These are phyloP conservation scores for Coemansia sp. DNA, from an alignment of 192 early-diverging fungal species.

Conservation along the genomic window DNA sequence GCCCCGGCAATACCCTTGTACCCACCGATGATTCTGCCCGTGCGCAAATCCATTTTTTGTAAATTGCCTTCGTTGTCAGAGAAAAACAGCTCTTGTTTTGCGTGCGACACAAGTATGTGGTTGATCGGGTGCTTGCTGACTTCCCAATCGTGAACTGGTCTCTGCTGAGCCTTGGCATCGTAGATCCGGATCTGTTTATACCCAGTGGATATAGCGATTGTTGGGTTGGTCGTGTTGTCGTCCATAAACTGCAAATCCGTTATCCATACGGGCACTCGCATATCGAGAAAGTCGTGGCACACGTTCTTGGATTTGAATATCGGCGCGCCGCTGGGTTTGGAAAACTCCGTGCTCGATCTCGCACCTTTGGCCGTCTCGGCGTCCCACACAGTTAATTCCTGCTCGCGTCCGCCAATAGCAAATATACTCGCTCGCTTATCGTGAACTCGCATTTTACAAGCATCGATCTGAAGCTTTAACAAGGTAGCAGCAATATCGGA, in stretches of 20 bases:
- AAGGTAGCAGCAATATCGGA: conserved; percentile 17
- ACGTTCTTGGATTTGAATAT: conserved; percentile 87
- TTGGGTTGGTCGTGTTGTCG: conserved; percentile 37
- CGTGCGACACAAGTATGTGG: conserved; percentile 47
- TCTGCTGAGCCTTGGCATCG: conserved; percentile 64
- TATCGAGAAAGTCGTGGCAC: conserved; percentile 72
- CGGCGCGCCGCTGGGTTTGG: conserved; percentile 38
- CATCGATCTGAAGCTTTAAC: conserved; percentile 52
- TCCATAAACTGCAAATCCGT: conserved; percentile 76
- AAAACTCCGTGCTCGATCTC: conserved; percentile 3
- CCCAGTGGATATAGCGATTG: conserved; percentile 68
- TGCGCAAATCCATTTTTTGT: conserved; percentile 61
- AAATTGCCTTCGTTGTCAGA: conserved; percentile 64
- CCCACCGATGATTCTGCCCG: conserved; percentile 57
- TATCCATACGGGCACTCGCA: conserved; percentile 87
- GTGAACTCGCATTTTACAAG: conserved; percentile 71
- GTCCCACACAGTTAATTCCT: conserved; percentile 77
- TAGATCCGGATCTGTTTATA: conserved; percentile 84
- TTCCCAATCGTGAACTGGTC: conserved; percentile 68
- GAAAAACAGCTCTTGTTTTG: conserved; percentile 61
- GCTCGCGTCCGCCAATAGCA: conserved; percentile 84
- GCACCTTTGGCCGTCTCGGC: conserved; percentile 17
- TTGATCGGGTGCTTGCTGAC: conserved; percentile 72
- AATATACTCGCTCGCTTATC: conserved; percentile 63
- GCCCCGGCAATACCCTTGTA: conserved; percentile 61